phyloP scores from a whole-genome alignment of 257 asterid genomes.

The Solanum chilense region DNA sequence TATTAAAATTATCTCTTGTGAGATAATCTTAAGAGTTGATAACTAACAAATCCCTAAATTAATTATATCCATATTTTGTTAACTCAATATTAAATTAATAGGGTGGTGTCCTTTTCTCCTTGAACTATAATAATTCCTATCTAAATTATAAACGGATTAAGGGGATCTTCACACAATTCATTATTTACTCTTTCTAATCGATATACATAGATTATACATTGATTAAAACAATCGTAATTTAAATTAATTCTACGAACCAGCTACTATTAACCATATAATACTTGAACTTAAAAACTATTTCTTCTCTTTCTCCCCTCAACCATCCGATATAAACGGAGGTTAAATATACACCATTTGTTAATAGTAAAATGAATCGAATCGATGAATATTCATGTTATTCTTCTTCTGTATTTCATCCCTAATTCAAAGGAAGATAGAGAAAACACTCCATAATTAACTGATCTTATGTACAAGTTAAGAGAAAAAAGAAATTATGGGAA shows the following conservation, averaged over 20 bases:
- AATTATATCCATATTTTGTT: background rate
- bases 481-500: constrained; percentile 6
- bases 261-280: background rate
- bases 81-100: too few species aligned
- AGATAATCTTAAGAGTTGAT: too few species aligned
- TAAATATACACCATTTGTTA: background rate
- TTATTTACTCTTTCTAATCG: background rate
- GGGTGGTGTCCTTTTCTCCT: background rate
- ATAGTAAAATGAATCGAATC: background rate
- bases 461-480: background rate
- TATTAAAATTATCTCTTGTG: too few species aligned
- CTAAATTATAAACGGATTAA: background rate
- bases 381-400: background rate
- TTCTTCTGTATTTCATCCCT: background rate
- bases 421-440: background rate
- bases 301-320: background rate
- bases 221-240: background rate
- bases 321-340: background rate
- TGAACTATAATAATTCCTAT: background rate
- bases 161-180: background rate
- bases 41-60: background rate
- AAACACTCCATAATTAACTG: background rate
- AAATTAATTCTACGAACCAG: background rate
- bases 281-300: background rate
- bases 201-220: background rate